Conservation (phyloP, 148 eudicot genomes). For the Nyssa sinensis region DNA sequence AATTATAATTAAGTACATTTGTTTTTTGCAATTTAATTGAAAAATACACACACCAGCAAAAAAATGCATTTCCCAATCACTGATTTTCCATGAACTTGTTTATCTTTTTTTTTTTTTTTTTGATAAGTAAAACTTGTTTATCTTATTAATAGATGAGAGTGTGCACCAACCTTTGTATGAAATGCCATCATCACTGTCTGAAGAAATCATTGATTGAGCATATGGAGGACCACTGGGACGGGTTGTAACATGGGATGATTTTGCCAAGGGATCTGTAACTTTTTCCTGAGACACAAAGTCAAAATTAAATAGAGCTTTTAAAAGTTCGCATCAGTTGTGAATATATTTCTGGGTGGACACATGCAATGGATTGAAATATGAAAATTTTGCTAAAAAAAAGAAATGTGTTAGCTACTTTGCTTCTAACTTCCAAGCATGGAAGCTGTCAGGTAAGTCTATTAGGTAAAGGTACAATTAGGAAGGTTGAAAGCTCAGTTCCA, state of each 20-base stretch:
- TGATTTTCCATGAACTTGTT: not conserved
- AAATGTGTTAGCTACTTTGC: not conserved
- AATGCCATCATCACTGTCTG: slow-evolving; percentile 79
- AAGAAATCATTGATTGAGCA: slow-evolving; percentile 45
- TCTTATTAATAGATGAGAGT: not conserved
- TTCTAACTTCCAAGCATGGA: not conserved
- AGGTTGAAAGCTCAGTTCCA: too few relatives aligned
- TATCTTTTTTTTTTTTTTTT: too few relatives aligned
- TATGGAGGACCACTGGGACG: slow-evolving; percentile 62
- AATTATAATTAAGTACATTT: too few relatives aligned
- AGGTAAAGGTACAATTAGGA: not conserved
- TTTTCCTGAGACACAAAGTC: slow-evolving; percentile 51
- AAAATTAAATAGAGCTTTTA: slow-evolving; percentile 1
- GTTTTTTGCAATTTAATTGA: not conserved
- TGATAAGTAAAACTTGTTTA: too few relatives aligned
- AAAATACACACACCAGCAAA: not conserved
- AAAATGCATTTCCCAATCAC: not conserved
- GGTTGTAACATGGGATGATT: slow-evolving; percentile 52
- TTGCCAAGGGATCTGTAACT: slow-evolving; percentile 61
- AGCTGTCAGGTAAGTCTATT: not conserved
- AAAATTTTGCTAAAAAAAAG: not conserved
- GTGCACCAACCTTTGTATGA: slow-evolving; percentile 52
- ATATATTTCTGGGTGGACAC: not conserved
- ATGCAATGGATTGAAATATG: not conserved
- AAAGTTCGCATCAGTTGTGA: not conserved